These are phyloP conservation scores for Metarhizium brunneum DNA, from an alignment of 2,329 filamentous ascomycete genomes.

Conservation along the genomic window DNA sequence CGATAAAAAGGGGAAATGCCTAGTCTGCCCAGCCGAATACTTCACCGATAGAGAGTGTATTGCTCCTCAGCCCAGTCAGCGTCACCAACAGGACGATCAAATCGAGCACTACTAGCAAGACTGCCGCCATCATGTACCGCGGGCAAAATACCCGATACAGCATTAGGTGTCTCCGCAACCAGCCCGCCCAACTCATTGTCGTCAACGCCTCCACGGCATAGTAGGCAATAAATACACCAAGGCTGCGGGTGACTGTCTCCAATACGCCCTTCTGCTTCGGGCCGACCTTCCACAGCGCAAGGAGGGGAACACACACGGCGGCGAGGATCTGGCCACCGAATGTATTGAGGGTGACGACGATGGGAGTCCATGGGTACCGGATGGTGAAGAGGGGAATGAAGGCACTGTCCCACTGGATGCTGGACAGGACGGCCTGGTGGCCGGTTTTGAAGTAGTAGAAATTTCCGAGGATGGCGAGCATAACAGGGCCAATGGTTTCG, in stretches of 20 bases:
- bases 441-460: constrained; percentile 98
- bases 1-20: not conserved
- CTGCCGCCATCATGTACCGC: constrained; percentile 74
- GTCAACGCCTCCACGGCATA: constrained; percentile 76
- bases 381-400: constrained; percentile 82
- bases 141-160: constrained; percentile 90
- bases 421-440: constrained; percentile 79
- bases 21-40: constrained; percentile 74
- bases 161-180: constrained; percentile 88
- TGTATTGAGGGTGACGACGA: constrained; percentile 76
- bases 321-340: constrained; percentile 85
- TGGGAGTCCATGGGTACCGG: constrained; percentile 79
- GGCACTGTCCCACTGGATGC: constrained; percentile 91
- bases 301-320: constrained; percentile 66
- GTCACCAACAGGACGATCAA: constrained; percentile 61
- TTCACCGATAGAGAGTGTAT: constrained; percentile 69
- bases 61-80: constrained; percentile 66
- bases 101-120: constrained; percentile 67
- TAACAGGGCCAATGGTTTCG: constrained; percentile 70
- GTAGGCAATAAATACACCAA: constrained; percentile 70
- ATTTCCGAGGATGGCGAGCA: constrained; percentile 80
- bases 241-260: constrained; percentile 58
- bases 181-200: constrained; percentile 84
- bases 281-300: constrained; percentile 82
- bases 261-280: constrained; percentile 63